phyloP scores from a whole-genome alignment of 1,284 basidiomycete species.

The Golubevia sp. region DNA sequence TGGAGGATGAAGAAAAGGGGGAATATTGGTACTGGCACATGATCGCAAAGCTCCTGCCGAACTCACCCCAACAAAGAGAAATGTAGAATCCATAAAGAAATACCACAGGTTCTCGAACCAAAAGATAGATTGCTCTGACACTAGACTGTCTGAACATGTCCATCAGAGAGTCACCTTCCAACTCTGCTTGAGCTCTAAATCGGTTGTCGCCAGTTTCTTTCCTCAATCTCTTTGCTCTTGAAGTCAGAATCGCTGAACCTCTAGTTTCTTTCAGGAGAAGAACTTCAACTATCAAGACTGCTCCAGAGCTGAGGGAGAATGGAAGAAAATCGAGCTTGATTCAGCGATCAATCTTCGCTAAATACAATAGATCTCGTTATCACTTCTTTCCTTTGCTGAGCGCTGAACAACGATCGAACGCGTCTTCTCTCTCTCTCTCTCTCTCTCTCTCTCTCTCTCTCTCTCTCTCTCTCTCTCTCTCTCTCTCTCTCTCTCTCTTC shows the following conservation, averaged over 20 bases:
- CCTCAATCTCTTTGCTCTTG: slow-evolving; percentile 49
- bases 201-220: slow-evolving; percentile 56
- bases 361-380: too few relatives aligned
- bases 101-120: slow-evolving; percentile 57
- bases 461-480: too few relatives aligned
- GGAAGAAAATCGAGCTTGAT: not conserved
- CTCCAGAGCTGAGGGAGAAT: slow-evolving; percentile 17
- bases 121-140: slow-evolving; percentile 48
- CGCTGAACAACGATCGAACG: too few relatives aligned
- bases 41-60: too few relatives aligned
- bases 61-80: slow-evolving; percentile 47
- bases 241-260: slow-evolving; percentile 53
- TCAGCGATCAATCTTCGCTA: not conserved
- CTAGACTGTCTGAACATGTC: slow-evolving; percentile 50
- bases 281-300: slow-evolving; percentile 50
- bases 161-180: slow-evolving; percentile 56
- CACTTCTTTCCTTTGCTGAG: too few relatives aligned
- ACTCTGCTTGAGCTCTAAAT: slow-evolving; percentile 56
- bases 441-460: too few relatives aligned
- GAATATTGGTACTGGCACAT: not conserved
- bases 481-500: slow-evolving; percentile 1
- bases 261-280: slow-evolving; percentile 59
- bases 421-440: too few relatives aligned
- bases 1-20: not conserved
- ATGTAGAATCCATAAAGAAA: slow-evolving; percentile 55